Base-by-base conservation (phyloP, 129 eudicot species). In the Saposhnikovia divaricata region DNA sequence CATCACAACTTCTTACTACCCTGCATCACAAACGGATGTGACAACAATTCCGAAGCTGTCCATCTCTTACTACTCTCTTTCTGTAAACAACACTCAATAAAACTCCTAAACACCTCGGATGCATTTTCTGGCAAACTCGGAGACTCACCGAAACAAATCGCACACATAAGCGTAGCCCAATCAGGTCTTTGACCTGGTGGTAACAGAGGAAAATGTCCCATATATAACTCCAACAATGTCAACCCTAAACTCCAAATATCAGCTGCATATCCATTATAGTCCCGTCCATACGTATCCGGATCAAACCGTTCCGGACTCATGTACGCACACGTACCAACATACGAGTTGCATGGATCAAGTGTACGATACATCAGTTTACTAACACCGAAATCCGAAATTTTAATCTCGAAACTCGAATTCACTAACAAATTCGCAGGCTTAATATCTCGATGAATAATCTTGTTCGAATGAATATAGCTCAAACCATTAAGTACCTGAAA, bases 141-240 rank as follows among this genome's bases (percentile, higher is more conserved):
- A 42, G 98, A 86, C 23, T 91, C 95, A 2, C 98, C 98, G 31
- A 93, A 93, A 79, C 98, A 93, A 38, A 93, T 93, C 18, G 91
- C 96, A 6, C 98, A 93, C 98, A 93, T 93, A 11, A 93, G 83
- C 14, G 94, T 86, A n/a, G 97, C 97, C 97, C 98, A 91, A 77
- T 93, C 97, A 11, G 97, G 94, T 61, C 90, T 88, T 80, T 93
- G 89, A 9, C 98, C 98, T 4, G 84, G 85, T 66, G 85, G 79
- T 87, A 93, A 73, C 38, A 84, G 81, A 43, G 98, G 98, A 43
- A 89, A 91, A 77, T 89, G 91, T 43, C 98, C 97, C 87, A 93
- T 75, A 53, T 80, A 89, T 3, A 93, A 82, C 45, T 93, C 98
- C 87, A 91, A 28, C 55, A 93, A 27, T 16, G 98, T 91, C 39